These are phyloP conservation scores for Amaranthus palmeri DNA, from an alignment of 148 eudicot species.

Conservation along the genomic window DNA sequence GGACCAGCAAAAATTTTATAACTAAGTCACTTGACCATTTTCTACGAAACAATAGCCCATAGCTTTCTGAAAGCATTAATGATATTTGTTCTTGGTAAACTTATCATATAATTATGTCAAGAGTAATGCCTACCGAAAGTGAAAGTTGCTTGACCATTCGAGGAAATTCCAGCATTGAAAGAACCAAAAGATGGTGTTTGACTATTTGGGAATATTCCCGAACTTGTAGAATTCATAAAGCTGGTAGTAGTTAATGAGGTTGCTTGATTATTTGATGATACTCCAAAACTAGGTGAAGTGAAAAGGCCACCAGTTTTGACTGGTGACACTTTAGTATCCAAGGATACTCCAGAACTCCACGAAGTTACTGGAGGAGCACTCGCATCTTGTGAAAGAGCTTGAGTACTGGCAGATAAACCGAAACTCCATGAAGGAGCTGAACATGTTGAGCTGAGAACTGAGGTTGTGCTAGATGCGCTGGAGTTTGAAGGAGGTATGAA, in stretches of 20 bases:
- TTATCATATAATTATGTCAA: not conserved
- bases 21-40: not conserved
- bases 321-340: conserved; percentile 18
- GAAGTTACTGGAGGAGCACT: conserved; percentile 24
- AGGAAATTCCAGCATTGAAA: conserved; percentile 30
- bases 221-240: conserved; percentile 19
- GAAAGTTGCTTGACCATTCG: conserved; percentile 39
- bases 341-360: conserved; percentile 26
- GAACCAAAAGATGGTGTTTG: conserved; percentile 21
- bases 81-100: not conserved
- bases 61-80: not conserved
- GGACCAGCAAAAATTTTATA: not conserved
- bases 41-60: not conserved
- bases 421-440: conserved; percentile 30
- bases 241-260: conserved; percentile 16
- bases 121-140: conserved; percentile 51
- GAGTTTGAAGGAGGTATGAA: conserved; percentile 38
- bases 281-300: conserved; percentile 19
- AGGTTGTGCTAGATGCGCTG: conserved; percentile 27
- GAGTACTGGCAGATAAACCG: conserved; percentile 33
- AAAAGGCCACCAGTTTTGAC: conserved; percentile 19
- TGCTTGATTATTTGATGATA: conserved; percentile 22
- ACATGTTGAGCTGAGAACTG: conserved; percentile 18
- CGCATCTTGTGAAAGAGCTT: conserved; percentile 25
- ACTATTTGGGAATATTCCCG: conserved; percentile 28